These are phyloP conservation scores for Wallacemonas sp. DNA, from an alignment of 208 protist species.

Conservation along the genomic window DNA sequence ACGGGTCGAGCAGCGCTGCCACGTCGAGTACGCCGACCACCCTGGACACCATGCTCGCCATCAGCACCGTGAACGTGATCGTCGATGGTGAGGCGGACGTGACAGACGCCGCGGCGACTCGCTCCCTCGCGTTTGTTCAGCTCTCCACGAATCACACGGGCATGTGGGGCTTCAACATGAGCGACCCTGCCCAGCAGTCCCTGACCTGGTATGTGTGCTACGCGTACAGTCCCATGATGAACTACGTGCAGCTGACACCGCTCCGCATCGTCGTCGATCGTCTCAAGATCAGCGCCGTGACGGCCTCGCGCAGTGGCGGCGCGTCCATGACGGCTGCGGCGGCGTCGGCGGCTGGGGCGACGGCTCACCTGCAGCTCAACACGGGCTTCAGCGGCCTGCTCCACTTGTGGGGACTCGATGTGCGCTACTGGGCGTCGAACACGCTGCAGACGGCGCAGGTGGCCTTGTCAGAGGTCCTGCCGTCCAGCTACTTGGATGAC, in stretches of 20 bases:
- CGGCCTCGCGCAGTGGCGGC: constrained; percentile 27
- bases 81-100: not conserved
- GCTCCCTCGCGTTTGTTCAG: constrained; percentile 46
- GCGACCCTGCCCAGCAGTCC: constrained; percentile 18
- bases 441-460: constrained; percentile 53
- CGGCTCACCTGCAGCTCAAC: constrained; percentile 51
- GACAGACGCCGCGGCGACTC: not conserved
- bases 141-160: constrained; percentile 75
- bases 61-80: constrained; percentile 39
- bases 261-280: constrained; percentile 48
- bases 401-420: constrained; percentile 55
- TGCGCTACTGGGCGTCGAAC: constrained; percentile 51
- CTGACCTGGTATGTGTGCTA: constrained; percentile 67
- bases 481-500: constrained; percentile 31
- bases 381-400: constrained; percentile 64
- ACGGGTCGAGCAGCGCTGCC: constrained; percentile 18
- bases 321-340: not conserved
- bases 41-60: constrained; percentile 63
- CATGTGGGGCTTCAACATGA: constrained; percentile 49
- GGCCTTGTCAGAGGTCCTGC: constrained; percentile 39
- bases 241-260: constrained; percentile 39
- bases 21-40: constrained; percentile 12
- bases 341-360: constrained; percentile 4
- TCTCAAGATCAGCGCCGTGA: constrained; percentile 32
- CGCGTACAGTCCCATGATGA: constrained; percentile 40